A percentile compares a stretch with the other conserved stretches of the same genome.
These are phyloP conservation scores for Bidens hawaiensis DNA, from an alignment of 140 eudicot genomes.

Conservation along the genomic window DNA sequence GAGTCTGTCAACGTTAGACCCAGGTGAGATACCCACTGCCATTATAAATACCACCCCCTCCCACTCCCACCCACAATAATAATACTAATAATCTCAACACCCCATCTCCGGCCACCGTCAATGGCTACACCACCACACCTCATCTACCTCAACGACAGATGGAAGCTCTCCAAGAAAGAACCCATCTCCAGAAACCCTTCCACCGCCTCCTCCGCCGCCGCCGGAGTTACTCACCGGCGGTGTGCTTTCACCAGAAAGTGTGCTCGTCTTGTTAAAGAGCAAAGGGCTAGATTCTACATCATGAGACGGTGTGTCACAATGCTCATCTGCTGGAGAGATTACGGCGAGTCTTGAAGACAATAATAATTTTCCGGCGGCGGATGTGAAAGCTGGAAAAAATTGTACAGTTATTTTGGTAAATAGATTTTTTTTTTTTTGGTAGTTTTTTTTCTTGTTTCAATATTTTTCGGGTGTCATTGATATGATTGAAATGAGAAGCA, in stretches of 20 bases:
- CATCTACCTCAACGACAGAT: constrained; percentile 48
- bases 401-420: constrained; percentile 34
- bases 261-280: constrained; percentile 72
- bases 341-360: constrained; percentile 44
- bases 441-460: constrained; percentile 6
- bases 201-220: no score
- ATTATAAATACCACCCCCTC: constrained; percentile 49
- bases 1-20: constrained; percentile 41
- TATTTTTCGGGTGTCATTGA: constrained; percentile 16
- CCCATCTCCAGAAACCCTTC: no score
- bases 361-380: constrained; percentile 18
- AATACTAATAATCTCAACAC: not conserved
- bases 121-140: constrained; percentile 32
- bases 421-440: constrained; percentile 22
- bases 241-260: constrained; percentile 79
- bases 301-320: constrained; percentile 78
- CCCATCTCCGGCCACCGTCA: not conserved
- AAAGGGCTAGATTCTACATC: constrained; percentile 84
- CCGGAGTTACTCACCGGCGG: constrained; percentile 41
- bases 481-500: constrained; percentile 29
- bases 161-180: constrained; percentile 70
- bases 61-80: not conserved
- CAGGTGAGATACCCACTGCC: constrained; percentile 74
- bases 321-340: constrained; percentile 88
- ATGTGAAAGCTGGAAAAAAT: constrained; percentile 10